Base-by-base conservation (phyloP, 1,284 basidiomycete species). In the Leccinum griseonigrum region DNA sequence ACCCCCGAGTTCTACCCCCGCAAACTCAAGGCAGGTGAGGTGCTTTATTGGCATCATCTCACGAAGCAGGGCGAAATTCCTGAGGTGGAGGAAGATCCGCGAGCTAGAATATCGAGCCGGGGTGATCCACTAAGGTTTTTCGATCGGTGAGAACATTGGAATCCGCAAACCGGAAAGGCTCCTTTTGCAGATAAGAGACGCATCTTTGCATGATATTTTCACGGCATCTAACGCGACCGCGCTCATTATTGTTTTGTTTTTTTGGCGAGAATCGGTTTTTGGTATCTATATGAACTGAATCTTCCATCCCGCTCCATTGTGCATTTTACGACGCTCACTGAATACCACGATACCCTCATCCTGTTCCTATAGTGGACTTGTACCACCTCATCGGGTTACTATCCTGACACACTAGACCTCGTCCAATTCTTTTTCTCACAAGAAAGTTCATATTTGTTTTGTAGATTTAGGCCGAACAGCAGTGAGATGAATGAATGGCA, bases 31-130 rank as follows among this genome's bases (percentile, higher is more conserved):
- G 75, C 81, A 5, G 92, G 91, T 29, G 89, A 92, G 66, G 72
- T 85, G 11, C 75, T 94, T 8, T 92, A 85, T 71, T 94, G 92
- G 92, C 88, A 91, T 70, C 86, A 94, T 69, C 84, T 94, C 60
- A 74, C 81, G 32, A 79, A 83, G 57, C 84, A 82, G 61, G 92
- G 92, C 7, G 92, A 94, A 78, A 87, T 90, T 61, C 84, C 86
- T 28, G 85, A 82, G 28, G 85, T 88, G 8, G 72, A 73, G 53
- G 85, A 91, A 64, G 85, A 90, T 71, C 67, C 77, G 36, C 80
- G 85, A 28, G 85, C 86, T 10, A 77, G 82, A 60, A 60, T 71
- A 29, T 58, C 66, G 29, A 65, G 50, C 29, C 56, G 59, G 48
- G 52, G 56, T n/a, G 36, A 59, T 56, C n/a, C 50, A 28, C 52